Base-by-base conservation (phyloP, 1,139 yeast genomes). In the Candida tunisiensis region DNA sequence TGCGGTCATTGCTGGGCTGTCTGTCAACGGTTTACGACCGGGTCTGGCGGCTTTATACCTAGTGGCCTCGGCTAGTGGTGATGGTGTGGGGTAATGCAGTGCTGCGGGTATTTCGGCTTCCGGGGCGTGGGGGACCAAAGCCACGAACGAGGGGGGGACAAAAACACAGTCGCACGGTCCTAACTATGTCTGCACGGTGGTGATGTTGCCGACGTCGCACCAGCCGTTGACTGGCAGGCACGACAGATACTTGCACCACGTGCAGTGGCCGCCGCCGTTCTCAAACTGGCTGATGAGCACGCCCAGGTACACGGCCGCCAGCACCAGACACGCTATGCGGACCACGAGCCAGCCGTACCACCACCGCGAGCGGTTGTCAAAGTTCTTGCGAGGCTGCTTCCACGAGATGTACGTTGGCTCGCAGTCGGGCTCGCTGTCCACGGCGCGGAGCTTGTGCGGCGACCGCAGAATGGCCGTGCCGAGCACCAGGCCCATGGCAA, bases 241-340 rank as follows among this genome's bases (percentile, higher is more conserved):
- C 38, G 70, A 70, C 38, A 75, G 57, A 42, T 74, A 74, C 45
- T 72, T 72, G 53, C 85, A 75, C 85, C 85, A 75, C 9, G 54
- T 47, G 47, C 85, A 74, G 26, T 58, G 49, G 6, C 60, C 59
- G 3, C 61, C 55, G 23, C 63, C 60, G 21, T 49, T 47, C 31
- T 60, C 60, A 40, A 73, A 69, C 37, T 69, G 68, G 29, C 52
- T 48, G 11, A 59, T 49, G 29, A 75, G 51, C 11, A 62, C 50
- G 10, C 53, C 69, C 43, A 69, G 68, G 46, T 63, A 71, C 1
- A 65, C 54, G 3, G 72, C 46, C 2, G 63, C 56, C 25, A 72
- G 48, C 0, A 53, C 61, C 11, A 70, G 41, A n/a, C 66, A 53
- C 0, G 57, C 51, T 0, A 60, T 42, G 31, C 85, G 55, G 1